A percentile compares a stretch with the other conserved stretches of the same genome.
phyloP scores from a whole-genome alignment of 148 eudicot species.

The Camellia sinensis region DNA sequence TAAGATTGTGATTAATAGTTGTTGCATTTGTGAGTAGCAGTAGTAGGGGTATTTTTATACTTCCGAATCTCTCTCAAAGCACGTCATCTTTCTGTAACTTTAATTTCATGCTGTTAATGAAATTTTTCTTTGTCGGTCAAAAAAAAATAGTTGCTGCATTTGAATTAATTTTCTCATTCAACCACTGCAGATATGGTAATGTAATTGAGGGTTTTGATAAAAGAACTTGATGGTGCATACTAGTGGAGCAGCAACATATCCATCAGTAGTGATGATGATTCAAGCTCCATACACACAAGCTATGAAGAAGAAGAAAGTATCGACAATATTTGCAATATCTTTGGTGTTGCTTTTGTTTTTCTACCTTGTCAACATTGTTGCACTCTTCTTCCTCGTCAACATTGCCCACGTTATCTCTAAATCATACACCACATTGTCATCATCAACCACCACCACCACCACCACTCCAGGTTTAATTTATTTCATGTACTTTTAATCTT shows the following conservation, averaged over 20 bases:
- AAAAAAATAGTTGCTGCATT: too few species aligned
- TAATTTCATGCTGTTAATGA: too few species aligned
- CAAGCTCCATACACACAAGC: background rate
- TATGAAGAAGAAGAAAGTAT: conserved; percentile 16
- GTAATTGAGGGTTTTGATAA: conserved; percentile 6
- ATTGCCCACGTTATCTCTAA: conserved; percentile 11
- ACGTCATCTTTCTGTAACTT: too few species aligned
- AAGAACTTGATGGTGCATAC: conserved; percentile 7
- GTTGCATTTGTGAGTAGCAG: too few species aligned
- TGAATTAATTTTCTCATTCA: background rate
- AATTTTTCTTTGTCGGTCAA: too few species aligned
- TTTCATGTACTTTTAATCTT: too few species aligned
- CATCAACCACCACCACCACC: too few species aligned
- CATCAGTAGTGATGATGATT: conserved; percentile 3
- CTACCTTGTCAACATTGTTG: conserved; percentile 11
- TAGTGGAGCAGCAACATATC: background rate
- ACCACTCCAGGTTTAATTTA: too few species aligned
- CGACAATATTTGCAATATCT: background rate
- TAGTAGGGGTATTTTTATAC: too few species aligned
- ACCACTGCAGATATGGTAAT: background rate
- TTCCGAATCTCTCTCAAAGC: too few species aligned
- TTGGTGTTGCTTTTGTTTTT: conserved; percentile 7
- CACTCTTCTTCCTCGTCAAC: conserved; percentile 13
- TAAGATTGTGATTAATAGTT: too few species aligned
- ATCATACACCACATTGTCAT: background rate